These are phyloP conservation scores for Alisma plantagoaquatica DNA, from an alignment of 106 monocot species.

Conservation along the genomic window DNA sequence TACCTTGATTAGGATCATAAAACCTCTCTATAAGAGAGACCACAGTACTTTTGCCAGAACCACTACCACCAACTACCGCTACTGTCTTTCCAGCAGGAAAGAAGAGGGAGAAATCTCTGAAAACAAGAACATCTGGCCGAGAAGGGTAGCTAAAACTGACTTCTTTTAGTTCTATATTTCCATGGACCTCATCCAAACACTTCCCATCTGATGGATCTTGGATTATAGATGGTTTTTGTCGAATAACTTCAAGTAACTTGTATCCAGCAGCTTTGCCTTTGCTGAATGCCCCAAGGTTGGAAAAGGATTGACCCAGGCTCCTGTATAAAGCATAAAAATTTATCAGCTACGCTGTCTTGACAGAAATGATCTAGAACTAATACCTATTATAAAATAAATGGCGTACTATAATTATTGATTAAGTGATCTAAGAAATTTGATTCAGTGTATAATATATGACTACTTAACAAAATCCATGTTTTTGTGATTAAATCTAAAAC, in stretches of 20 bases:
- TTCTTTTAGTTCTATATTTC: conserved; percentile 92
- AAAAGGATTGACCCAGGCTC: conserved; percentile 94
- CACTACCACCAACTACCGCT: conserved; percentile 97
- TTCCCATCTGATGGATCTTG: conserved; percentile 71
- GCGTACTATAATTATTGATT: too few species aligned
- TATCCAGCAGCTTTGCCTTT: conserved; percentile 96
- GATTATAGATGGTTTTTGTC: conserved; percentile 72
- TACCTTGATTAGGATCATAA: conserved; percentile 97
- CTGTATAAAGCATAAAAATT: too few species aligned
- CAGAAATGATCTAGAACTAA: too few species aligned
- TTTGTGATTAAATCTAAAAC: too few species aligned
- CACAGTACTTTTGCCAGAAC: conserved; percentile 96
- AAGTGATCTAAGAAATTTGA: too few species aligned
- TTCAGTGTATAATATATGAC: too few species aligned
- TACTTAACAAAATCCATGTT: too few species aligned
- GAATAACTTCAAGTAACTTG: conserved; percentile 85
- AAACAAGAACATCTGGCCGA: conserved; percentile 82
- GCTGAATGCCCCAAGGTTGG: conserved; percentile 96
- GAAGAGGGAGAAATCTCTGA: conserved; percentile 83
- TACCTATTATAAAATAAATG: too few species aligned
- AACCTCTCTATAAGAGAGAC: conserved; percentile 93
- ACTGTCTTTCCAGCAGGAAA: conserved; percentile 91
- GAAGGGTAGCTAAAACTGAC: conserved; percentile 95
- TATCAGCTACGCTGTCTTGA: too few species aligned
- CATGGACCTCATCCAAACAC: conserved; percentile 74